A percentile compares a stretch with the other conserved stretches of the same genome.
phyloP scores from a whole-genome alignment of 768 basidiomycete species.

The Aureoboletus auriporus region DNA sequence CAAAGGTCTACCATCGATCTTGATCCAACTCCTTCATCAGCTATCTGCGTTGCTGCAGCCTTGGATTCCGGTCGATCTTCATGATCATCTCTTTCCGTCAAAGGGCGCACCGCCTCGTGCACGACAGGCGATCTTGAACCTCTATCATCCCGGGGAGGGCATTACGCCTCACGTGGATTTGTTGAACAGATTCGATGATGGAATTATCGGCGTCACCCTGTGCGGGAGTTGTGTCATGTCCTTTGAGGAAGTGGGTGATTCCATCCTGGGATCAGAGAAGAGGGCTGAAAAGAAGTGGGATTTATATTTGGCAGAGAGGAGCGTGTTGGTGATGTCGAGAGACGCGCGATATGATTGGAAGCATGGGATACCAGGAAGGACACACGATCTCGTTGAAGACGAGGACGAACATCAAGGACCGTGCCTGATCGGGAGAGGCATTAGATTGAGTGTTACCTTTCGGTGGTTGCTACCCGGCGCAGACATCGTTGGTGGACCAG shows the following conservation, averaged over 20 bases:
- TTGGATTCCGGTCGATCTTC: slow-evolving; percentile 44
- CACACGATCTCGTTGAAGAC: slow-evolving; percentile 54
- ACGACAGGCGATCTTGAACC: slow-evolving; percentile 85
- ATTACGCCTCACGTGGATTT: slow-evolving; percentile 89
- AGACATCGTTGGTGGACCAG: slow-evolving; percentile 66
- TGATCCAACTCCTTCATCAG: slow-evolving; percentile 48
- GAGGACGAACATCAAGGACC: slow-evolving; percentile 17
- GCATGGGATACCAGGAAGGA: slow-evolving; percentile 75
- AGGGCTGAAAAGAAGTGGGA: slow-evolving; percentile 27
- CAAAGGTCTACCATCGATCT: slow-evolving; percentile 51
- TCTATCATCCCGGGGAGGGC: slow-evolving; percentile 86
- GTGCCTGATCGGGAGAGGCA: slow-evolving; percentile 47
- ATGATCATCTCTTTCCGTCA: slow-evolving; percentile 59
- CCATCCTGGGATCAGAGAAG: background rate
- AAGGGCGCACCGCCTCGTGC: slow-evolving; percentile 38
- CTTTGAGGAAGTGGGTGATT: slow-evolving; percentile 41
- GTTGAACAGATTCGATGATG: slow-evolving; percentile 78
- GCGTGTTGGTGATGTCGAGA: slow-evolving; percentile 71
- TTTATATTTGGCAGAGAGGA: slow-evolving; percentile 72
- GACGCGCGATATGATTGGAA: slow-evolving; percentile 85
- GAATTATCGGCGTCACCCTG: slow-evolving; percentile 85
- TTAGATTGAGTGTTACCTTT: slow-evolving; percentile 79
- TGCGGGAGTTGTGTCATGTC: slow-evolving; percentile 79
- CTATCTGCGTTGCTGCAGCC: slow-evolving; percentile 49
- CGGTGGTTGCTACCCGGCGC: slow-evolving; percentile 85